Evolutionary conservation across 345 rosid species (phyloP).

Genomic region (Euphorbia lathyris): DNA sequence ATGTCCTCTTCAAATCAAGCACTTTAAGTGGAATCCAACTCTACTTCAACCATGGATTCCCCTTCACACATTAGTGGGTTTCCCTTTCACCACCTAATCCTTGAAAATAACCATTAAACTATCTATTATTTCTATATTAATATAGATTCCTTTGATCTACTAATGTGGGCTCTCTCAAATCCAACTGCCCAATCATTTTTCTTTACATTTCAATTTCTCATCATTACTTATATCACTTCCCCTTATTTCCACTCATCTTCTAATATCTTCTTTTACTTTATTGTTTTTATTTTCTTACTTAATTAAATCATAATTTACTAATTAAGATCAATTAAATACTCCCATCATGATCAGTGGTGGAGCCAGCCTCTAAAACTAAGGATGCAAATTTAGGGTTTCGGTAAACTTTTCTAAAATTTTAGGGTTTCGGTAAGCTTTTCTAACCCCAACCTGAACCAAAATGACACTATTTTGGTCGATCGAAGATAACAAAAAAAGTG

Average conservation of each 20-base stretch:
- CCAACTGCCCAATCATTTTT: conserved; percentile 44
- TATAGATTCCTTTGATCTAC: conserved; percentile 35
- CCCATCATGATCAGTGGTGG: too few relatives aligned
- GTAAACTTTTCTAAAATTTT: too few relatives aligned
- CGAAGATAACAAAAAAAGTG: too few relatives aligned
- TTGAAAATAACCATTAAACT: conserved; percentile 43
- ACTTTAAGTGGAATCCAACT: conserved; percentile 91
- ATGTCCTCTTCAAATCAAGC: conserved; percentile 52
- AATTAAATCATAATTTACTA: conserved; percentile 2
- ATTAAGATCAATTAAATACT: too few relatives aligned
- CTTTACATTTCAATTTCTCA: conserved; percentile 25
- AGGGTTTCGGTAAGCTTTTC: too few relatives aligned
- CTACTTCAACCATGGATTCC: conserved; percentile 66
- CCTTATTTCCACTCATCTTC: conserved; percentile 18
- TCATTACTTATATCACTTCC: conserved; percentile 27
- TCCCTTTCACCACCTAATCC: conserved; percentile 92
- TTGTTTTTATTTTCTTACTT: neutral
- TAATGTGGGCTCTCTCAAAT: conserved; percentile 61
- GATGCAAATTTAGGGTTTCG: too few relatives aligned
- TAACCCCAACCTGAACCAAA: too few relatives aligned
- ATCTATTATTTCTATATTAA: conserved; percentile 30
- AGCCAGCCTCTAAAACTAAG: too few relatives aligned
- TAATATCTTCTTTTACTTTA: conserved; percentile 18
- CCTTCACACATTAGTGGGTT: conserved; percentile 68
- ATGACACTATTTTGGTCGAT: too few relatives aligned